phyloP scores from a whole-genome alignment of 1,284 basidiomycete genomes.

The Flammula alnicola region DNA sequence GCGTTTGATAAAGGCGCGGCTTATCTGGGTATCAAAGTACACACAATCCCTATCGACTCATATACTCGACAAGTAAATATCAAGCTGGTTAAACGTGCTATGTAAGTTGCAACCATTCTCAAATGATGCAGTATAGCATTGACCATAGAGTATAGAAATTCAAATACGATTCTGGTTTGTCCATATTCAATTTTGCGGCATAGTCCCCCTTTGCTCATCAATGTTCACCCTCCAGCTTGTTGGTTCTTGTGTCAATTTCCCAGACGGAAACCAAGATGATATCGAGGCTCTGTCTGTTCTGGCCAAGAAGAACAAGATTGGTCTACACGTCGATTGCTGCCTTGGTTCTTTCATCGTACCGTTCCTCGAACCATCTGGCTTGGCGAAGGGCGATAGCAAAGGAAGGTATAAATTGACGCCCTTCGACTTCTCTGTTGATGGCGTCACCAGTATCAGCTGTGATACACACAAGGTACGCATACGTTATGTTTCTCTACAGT shows the following conservation, averaged over 20 bases:
- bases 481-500: slow-evolving; percentile 1
- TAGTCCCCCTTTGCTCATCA: slow-evolving; percentile 3
- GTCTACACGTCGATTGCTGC: slow-evolving; percentile 94
- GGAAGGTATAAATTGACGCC: slow-evolving; percentile 57
- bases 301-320: slow-evolving; percentile 78
- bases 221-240: slow-evolving; percentile 61
- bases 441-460: slow-evolving; percentile 90
- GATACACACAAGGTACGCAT: slow-evolving; percentile 85
- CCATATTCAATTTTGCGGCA: not conserved
- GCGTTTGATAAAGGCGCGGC: slow-evolving; percentile 94
- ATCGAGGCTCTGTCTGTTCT: slow-evolving; percentile 82
- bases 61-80: slow-evolving; percentile 83
- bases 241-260: slow-evolving; percentile 91
- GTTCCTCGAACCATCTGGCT: slow-evolving; percentile 72
- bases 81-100: slow-evolving; percentile 80
- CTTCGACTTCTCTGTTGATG: slow-evolving; percentile 90
- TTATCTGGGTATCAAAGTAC: slow-evolving; percentile 93
- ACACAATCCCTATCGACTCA: slow-evolving; percentile 86
- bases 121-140: not conserved
- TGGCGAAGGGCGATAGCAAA: slow-evolving; percentile 52
- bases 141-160: slow-evolving; percentile 54
- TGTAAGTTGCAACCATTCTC: slow-evolving; percentile 56
- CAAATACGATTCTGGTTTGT: slow-evolving; percentile 79
- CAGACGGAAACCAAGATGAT: slow-evolving; percentile 90
- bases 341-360: slow-evolving; percentile 92